phyloP scores from a whole-genome alignment of 371 early-diverging fungal genomes.

The Syncephalastrum contaminatum region DNA sequence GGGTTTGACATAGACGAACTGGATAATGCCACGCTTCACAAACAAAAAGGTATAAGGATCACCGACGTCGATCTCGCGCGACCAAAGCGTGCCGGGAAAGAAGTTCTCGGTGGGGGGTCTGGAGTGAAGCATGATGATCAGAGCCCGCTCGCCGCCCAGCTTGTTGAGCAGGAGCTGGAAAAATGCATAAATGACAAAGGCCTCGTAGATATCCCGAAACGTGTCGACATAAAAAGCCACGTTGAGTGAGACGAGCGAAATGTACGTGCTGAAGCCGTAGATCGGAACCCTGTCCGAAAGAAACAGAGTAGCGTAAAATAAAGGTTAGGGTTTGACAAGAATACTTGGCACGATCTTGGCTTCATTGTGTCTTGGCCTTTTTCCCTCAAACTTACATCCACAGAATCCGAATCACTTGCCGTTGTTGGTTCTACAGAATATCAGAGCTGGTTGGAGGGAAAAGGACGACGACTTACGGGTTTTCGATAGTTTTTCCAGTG shows the following conservation, averaged over 20 bases:
- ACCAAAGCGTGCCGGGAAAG: conserved; percentile 80
- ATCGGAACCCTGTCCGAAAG: conserved; percentile 75
- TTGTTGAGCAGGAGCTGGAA: conserved; percentile 87
- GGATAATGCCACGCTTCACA: conserved; percentile 90
- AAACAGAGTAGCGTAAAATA: too few relatives aligned
- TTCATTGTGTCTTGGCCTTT: too few relatives aligned
- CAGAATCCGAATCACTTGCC: conserved; percentile 84
- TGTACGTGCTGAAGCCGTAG: conserved; percentile 86
- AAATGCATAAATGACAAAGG: conserved; percentile 96
- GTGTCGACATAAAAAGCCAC: conserved; percentile 89
- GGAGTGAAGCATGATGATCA: conserved; percentile 76
- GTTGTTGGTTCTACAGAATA: conserved; percentile 70
- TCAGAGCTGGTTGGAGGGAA: not conserved
- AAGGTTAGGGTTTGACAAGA: too few relatives aligned
- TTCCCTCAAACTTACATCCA: conserved; percentile 66
- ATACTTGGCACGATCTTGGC: too few relatives aligned
- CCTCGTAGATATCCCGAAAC: conserved; percentile 94
- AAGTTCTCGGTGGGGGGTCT: conserved; percentile 78
- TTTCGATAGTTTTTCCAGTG: conserved; percentile 91
- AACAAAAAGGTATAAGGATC: conserved; percentile 88
- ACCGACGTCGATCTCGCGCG: conserved; percentile 82
- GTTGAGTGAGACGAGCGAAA: conserved; percentile 71
- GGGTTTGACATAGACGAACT: conserved; percentile 92
- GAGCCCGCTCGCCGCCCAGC: conserved; percentile 89
- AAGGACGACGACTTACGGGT: conserved; percentile 57